Evolutionary conservation across 2,329 filamentous ascomycete genomes (phyloP).

Genomic region (Microascus cirrosus): DNA sequence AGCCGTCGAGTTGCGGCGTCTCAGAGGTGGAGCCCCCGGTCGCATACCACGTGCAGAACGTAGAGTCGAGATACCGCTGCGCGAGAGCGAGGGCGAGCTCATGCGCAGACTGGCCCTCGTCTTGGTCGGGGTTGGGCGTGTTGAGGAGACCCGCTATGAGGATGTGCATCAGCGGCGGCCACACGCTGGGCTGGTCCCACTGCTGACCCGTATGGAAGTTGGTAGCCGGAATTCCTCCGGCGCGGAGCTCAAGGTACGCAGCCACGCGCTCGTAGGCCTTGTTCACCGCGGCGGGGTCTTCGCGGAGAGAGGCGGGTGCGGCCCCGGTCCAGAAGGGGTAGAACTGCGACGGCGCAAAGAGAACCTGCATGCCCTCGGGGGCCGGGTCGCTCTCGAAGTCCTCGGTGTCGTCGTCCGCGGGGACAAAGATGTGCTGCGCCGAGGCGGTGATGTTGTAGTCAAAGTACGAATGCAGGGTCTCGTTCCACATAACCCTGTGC

Average conservation of each 20-base stretch:
- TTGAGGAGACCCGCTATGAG: slow-evolving; percentile 51
- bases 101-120: slow-evolving; percentile 30
- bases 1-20: slow-evolving; percentile 36
- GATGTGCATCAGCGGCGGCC: slow-evolving; percentile 56
- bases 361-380: slow-evolving; percentile 42
- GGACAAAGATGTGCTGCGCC: slow-evolving; percentile 42
- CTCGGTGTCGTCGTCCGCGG: slow-evolving; percentile 29
- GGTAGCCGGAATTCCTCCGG: slow-evolving; percentile 50
- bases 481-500: slow-evolving; percentile 53
- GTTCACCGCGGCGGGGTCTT: slow-evolving; percentile 46
- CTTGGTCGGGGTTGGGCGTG: slow-evolving; percentile 40
- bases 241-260: slow-evolving; percentile 35
- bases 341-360: slow-evolving; percentile 49
- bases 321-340: slow-evolving; percentile 62
- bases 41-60: slow-evolving; percentile 60
- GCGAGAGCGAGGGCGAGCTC: slow-evolving; percentile 45
- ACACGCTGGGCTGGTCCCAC: slow-evolving; percentile 62
- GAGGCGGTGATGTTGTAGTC: slow-evolving; percentile 56
- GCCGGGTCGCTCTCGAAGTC: slow-evolving; percentile 22
- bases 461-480: slow-evolving; percentile 51
- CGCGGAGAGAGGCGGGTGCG: slow-evolving; percentile 42
- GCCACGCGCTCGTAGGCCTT: slow-evolving; percentile 41
- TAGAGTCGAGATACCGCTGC: slow-evolving; percentile 55
- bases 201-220: slow-evolving; percentile 52
- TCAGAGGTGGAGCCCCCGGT: slow-evolving; percentile 50